These are phyloP conservation scores for Clavispora santaluciae DNA, from an alignment of 805 yeast genomes.

Conservation along the genomic window DNA sequence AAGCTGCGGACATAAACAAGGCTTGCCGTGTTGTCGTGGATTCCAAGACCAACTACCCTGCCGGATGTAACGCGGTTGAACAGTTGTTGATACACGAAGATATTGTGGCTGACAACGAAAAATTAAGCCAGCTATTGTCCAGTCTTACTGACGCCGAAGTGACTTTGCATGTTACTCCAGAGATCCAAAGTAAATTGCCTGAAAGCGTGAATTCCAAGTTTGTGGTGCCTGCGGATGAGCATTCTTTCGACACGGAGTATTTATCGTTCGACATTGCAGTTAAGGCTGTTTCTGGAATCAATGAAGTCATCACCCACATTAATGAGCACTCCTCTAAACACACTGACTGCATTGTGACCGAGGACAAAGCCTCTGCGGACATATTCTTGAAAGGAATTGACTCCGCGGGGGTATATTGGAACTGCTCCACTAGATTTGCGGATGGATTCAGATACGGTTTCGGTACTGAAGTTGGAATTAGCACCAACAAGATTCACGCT, in stretches of 20 bases:
- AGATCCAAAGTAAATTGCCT: constrained; percentile 30
- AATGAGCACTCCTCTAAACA: constrained; percentile 92
- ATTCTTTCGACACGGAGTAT: constrained; percentile 80
- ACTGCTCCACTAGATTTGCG: constrained; percentile 94
- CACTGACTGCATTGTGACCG: constrained; percentile 89
- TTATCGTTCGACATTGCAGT: constrained; percentile 81
- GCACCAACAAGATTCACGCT: constrained; percentile 95
- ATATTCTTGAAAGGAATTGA: constrained; percentile 79
- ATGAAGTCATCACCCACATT: constrained; percentile 79
- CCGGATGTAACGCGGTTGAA: constrained; percentile 98
- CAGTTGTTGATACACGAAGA: constrained; percentile 62
- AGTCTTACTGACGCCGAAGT: constrained; percentile 62
- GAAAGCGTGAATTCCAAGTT: constrained; percentile 20
- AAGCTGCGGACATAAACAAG: constrained; percentile 69
- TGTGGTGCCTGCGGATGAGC: constrained; percentile 48
- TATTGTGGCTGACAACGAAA: constrained; percentile 23
- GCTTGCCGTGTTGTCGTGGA: constrained; percentile 75
- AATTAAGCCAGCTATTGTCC: constrained; percentile 22
- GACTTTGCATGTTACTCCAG: constrained; percentile 60
- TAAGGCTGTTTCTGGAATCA: constrained; percentile 50
- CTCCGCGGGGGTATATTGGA: constrained; percentile 97
- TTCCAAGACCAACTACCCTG: constrained; percentile 93
- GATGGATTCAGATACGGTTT: constrained; percentile 98
- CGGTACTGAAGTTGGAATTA: constrained; percentile 97
- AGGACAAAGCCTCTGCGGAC: constrained; percentile 65